phyloP scores from a whole-genome alignment of 768 basidiomycete species.

The Naganishia antarctica region DNA sequence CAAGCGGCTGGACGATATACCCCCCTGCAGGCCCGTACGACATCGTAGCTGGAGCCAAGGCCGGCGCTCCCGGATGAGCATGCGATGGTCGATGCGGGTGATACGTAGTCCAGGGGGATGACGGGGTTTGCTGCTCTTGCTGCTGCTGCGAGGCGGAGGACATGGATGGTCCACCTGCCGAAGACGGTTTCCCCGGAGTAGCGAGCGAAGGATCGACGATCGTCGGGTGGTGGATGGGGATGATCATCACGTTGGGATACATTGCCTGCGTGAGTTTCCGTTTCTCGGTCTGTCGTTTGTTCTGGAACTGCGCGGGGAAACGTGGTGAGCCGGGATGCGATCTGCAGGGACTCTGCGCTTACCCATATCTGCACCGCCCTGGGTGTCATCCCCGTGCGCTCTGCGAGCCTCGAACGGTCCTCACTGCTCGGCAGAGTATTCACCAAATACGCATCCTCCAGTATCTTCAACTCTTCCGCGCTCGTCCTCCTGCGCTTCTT shows the following conservation, averaged over 20 bases:
- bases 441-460: slow-evolving; percentile 28
- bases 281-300: slow-evolving; percentile 31
- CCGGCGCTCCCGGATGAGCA: slow-evolving; percentile 7
- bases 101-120: slow-evolving; percentile 9
- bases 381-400: slow-evolving; percentile 28
- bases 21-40: not conserved
- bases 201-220: not conserved
- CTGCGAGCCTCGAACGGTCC: slow-evolving; percentile 25
- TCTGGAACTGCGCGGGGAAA: slow-evolving; percentile 26
- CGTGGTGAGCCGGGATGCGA: not conserved
- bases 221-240: slow-evolving; percentile 22
- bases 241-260: slow-evolving; percentile 29
- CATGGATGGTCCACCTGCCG: not conserved
- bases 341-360: not conserved
- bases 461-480: slow-evolving; percentile 28
- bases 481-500: slow-evolving; percentile 28
- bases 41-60: not conserved
- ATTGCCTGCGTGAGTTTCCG: slow-evolving; percentile 22
- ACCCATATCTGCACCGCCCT: slow-evolving; percentile 31
- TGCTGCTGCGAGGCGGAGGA: not conserved
- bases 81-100: slow-evolving; percentile 7
- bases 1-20: slow-evolving; percentile 4
- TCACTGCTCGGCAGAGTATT: slow-evolving; percentile 27
- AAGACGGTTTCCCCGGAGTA: not conserved
- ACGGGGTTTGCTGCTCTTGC: not conserved